A percentile compares a stretch with the other conserved stretches of the same genome.
phyloP scores from a whole-genome alignment of 1,284 basidiomycete species.

The Ustilago cynodontis region DNA sequence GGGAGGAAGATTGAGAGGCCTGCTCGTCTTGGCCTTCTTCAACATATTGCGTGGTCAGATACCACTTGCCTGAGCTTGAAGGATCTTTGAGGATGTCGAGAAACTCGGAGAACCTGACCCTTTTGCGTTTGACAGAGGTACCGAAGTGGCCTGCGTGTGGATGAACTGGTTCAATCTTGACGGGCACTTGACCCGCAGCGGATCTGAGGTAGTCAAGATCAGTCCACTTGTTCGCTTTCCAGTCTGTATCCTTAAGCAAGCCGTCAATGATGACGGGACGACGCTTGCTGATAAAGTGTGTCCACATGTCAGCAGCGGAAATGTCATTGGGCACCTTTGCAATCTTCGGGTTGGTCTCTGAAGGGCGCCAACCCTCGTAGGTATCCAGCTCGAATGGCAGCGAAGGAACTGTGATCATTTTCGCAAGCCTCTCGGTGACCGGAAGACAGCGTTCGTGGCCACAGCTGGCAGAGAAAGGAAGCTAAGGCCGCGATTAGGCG shows the following conservation, averaged over 20 bases:
- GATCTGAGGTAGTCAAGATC: constrained; percentile 56
- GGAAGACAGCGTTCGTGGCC: background rate
- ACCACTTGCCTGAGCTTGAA: constrained; percentile 54
- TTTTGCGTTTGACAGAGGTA: constrained; percentile 52
- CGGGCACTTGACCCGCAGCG: constrained; percentile 51
- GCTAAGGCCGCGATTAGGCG: background rate
- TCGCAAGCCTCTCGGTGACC: background rate
- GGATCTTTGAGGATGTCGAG: constrained; percentile 56
- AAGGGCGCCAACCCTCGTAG: constrained; percentile 39
- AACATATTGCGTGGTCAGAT: constrained; percentile 68
- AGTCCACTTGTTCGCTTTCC: constrained; percentile 60
- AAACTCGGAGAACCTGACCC: constrained; percentile 52
- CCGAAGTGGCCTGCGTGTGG: constrained; percentile 60
- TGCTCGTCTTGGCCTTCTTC: constrained; percentile 40
- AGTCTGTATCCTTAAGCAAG: constrained; percentile 48
- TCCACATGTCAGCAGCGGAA: constrained; percentile 57
- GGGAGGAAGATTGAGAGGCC: constrained; percentile 21
- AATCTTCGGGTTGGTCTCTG: constrained; percentile 21
- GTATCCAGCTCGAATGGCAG: constrained; percentile 35
- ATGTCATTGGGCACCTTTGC: constrained; percentile 30
- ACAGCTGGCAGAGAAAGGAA: background rate
- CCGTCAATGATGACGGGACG: constrained; percentile 64
- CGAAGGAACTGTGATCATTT: constrained; percentile 36
- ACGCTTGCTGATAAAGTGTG: constrained; percentile 54
- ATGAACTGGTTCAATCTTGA: constrained; percentile 68